Evolutionary conservation across 1,284 basidiomycete species (phyloP).

Genomic region (Ceratobasidium sp.): DNA sequence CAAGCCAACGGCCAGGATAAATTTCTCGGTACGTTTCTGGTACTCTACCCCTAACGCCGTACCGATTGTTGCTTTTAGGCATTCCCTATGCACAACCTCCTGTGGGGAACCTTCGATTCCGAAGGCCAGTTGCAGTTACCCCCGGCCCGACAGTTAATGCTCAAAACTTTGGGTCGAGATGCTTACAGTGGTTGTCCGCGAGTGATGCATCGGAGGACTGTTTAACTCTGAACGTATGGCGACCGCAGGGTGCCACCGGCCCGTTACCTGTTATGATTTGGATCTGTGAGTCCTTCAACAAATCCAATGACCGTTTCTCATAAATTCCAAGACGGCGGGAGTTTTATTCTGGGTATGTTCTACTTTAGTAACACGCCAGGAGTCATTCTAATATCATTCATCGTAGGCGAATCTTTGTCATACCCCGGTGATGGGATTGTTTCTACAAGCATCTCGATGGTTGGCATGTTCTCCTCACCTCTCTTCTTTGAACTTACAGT

Average conservation of each 20-base stretch:
- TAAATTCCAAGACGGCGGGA: conserved; percentile 19
- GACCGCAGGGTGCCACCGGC: conserved; percentile 16
- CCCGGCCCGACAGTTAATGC: neutral
- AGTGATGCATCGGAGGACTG: conserved; percentile 43
- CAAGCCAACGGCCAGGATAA: conserved; percentile 13
- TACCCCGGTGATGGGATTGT: conserved; percentile 32
- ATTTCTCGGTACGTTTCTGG: conserved; percentile 19
- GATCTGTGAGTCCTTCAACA: conserved; percentile 43
- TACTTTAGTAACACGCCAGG: no score
- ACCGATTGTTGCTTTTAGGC: conserved; percentile 66
- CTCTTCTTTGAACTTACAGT: neutral
- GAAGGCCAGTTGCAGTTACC: conserved; percentile 57
- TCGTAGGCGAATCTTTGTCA: conserved; percentile 9
- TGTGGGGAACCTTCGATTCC: conserved; percentile 56
- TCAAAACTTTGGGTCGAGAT: conserved; percentile 11
- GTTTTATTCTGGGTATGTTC: conserved; percentile 30
- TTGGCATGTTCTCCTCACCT: no score
- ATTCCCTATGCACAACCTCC: conserved; percentile 64
- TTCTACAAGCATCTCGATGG: conserved; percentile 18
- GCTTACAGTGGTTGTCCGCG: neutral
- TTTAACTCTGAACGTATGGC: conserved; percentile 39
- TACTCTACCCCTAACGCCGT: conserved; percentile 56
- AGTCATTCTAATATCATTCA: no score
- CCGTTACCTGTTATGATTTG: conserved; percentile 45
- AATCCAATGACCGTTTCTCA: neutral